Evolutionary conservation across 495 filamentous ascomycete genomes (phyloP).

Genomic region (Amniculicola lignicola): DNA sequence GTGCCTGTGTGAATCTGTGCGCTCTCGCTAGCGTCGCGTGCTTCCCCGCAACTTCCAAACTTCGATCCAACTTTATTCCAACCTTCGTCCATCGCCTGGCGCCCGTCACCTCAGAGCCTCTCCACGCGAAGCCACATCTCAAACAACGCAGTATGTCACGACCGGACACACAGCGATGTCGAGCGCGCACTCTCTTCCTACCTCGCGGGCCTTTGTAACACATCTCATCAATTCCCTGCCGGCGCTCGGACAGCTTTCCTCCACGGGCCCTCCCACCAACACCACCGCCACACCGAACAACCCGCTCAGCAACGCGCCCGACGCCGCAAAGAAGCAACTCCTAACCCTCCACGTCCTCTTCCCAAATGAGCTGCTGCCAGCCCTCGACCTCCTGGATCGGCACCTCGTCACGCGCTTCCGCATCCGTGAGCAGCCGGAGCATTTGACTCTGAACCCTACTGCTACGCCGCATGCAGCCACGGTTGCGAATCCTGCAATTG

Average conservation of each 20-base stretch:
- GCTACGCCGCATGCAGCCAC: background rate
- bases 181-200: constrained; percentile 13
- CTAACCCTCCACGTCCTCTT: constrained; percentile 65
- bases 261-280: background rate
- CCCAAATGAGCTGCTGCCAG: constrained; percentile 61
- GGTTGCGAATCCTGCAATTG: background rate
- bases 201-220: constrained; percentile 31
- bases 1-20: background rate
- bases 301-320: constrained; percentile 18
- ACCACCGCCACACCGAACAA: constrained; percentile 9
- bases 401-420: constrained; percentile 55
- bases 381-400: constrained; percentile 79
- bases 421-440: constrained; percentile 5
- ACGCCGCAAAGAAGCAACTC: constrained; percentile 41
- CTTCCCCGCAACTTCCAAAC: constrained; percentile 17
- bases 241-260: background rate
- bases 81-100: background rate
- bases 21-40: constrained; percentile 10
- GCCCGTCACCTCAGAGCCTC: background rate
- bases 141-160: constrained; percentile 20
- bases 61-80: constrained; percentile 28
- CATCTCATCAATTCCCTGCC: constrained; percentile 22
- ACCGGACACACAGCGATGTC: constrained; percentile 15
- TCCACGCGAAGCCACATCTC: background rate
- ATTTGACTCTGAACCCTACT: too few species aligned